These are phyloP conservation scores for Obelidium mucronatum DNA, from an alignment of 192 early-diverging fungal genomes.

Conservation along the genomic window DNA sequence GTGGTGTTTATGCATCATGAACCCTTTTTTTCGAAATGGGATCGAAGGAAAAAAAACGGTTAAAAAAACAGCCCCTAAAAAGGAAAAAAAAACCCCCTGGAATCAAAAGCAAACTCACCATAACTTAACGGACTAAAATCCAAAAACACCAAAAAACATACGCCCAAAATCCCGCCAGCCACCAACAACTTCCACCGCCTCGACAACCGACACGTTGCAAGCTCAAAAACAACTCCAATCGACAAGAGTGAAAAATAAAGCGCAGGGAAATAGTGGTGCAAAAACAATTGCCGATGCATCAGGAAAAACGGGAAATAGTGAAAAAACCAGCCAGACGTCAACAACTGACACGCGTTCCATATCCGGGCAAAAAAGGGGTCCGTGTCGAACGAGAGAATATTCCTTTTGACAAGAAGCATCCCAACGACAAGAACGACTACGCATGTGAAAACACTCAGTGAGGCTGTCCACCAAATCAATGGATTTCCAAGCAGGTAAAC, in stretches of 20 bases:
- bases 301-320: conserved; percentile 91
- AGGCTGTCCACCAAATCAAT: conserved; percentile 51
- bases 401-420: conserved; percentile 40
- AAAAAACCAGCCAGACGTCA: conserved; percentile 78
- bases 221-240: conserved; percentile 75
- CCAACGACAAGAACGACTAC: conserved; percentile 30
- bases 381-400: conserved; percentile 8
- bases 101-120: too few relatives aligned
- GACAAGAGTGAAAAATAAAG: conserved; percentile 87
- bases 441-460: conserved; percentile 36
- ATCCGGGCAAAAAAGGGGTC: conserved; percentile 8
- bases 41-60: not conserved
- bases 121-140: conserved; percentile 82
- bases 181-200: conserved; percentile 55
- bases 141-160: conserved; percentile 69
- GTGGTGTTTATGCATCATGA: conserved; percentile 35
- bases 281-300: conserved; percentile 90
- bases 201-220: conserved; percentile 69
- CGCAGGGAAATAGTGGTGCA: conserved; percentile 94
- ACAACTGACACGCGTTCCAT: conserved; percentile 51
- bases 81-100: not conserved
- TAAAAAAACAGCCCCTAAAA: too few relatives aligned
- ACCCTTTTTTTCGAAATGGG: not conserved
- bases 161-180: conserved; percentile 54
- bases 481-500: conserved; percentile 65